Evolutionary conservation across 2,329 filamentous ascomycete genomes (phyloP).

Genomic region (Alternaria ethzedia): DNA sequence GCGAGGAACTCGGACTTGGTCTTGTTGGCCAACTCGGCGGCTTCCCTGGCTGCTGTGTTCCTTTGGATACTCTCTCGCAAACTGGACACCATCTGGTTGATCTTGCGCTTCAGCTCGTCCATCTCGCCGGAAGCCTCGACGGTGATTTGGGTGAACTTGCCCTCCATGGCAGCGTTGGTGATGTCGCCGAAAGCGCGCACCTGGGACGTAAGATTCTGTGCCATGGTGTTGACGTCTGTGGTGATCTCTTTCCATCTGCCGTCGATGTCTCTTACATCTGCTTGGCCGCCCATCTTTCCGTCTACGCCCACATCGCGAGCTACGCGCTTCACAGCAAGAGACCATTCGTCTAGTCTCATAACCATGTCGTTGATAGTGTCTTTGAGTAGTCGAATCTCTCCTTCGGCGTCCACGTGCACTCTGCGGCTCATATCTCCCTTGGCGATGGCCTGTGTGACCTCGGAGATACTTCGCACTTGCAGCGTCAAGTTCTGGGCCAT

Average conservation of each 20-base stretch:
- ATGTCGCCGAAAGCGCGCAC: constrained; percentile 98
- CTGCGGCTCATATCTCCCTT: constrained; percentile 96
- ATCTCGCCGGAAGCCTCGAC: constrained; percentile 98
- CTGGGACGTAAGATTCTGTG: constrained; percentile 84
- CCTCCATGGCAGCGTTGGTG: constrained; percentile 95
- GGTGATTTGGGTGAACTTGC: constrained; percentile 95
- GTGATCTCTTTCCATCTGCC: constrained; percentile 99
- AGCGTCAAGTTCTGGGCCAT: constrained; percentile 69
- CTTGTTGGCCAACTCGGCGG: constrained; percentile 94
- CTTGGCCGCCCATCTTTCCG: constrained; percentile 97
- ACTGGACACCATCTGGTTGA: constrained; percentile 99
- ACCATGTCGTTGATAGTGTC: constrained; percentile 99
- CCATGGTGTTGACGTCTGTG: constrained; percentile 93
- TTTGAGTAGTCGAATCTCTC: constrained; percentile 91
- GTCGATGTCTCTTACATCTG: constrained; percentile 89
- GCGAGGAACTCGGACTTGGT: constrained; percentile 98
- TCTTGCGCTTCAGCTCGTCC: constrained; percentile 98
- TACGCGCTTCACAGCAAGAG: constrained; percentile 92
- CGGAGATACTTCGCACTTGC: constrained; percentile 87
- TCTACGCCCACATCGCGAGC: constrained; percentile 97
- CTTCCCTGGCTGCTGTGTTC: constrained; percentile 94
- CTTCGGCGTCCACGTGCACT: constrained; percentile 93
- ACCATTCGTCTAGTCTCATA: constrained; percentile 91
- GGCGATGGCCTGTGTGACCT: constrained; percentile 92
- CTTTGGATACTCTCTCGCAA: constrained; percentile 94